These are phyloP conservation scores for Wickerhamiella slavikovae DNA, from an alignment of 805 yeast species.

Conservation along the genomic window DNA sequence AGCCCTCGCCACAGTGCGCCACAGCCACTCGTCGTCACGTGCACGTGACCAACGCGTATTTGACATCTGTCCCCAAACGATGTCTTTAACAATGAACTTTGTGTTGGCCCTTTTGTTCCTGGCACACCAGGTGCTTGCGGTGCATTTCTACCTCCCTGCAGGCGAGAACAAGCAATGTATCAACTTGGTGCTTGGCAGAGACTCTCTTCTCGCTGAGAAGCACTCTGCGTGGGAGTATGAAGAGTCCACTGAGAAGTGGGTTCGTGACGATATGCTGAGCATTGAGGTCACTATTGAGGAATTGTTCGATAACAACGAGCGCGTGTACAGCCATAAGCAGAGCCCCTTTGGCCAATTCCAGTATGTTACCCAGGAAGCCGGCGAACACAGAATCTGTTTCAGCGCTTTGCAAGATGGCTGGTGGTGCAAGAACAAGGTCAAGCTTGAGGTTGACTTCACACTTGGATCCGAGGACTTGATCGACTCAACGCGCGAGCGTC, in stretches of 20 bases:
- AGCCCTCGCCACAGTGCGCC: no score
- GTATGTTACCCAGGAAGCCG: constrained; percentile 64
- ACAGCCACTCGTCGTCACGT: no score
- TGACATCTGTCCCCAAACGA: no score
- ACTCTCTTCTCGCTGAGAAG: constrained; percentile 57
- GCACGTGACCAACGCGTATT: no score
- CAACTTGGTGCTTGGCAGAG: constrained; percentile 55
- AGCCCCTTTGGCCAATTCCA: constrained; percentile 45
- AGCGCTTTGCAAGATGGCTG: constrained; percentile 38
- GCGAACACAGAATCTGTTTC: constrained; percentile 72
- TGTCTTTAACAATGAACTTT: constrained; percentile 1
- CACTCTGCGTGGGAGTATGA: constrained; percentile 48
- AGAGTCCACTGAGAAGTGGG: constrained; percentile 27
- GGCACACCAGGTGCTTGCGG: constrained; percentile 19
- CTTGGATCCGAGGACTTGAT: constrained; percentile 43
- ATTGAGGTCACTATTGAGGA: constrained; percentile 59
- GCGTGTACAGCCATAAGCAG: constrained; percentile 50
- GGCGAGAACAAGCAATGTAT: constrained; percentile 60
- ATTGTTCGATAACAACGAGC: constrained; percentile 65
- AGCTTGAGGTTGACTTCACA: constrained; percentile 55
- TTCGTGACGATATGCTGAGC: constrained; percentile 30
- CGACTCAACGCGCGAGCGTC: constrained; percentile 39
- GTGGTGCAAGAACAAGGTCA: constrained; percentile 37
- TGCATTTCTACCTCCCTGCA: constrained; percentile 64
- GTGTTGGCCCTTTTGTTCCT: constrained; percentile 5